Evolutionary conservation across 1,284 basidiomycete genomes (phyloP).

Genomic region (Kwoniella shivajii): DNA sequence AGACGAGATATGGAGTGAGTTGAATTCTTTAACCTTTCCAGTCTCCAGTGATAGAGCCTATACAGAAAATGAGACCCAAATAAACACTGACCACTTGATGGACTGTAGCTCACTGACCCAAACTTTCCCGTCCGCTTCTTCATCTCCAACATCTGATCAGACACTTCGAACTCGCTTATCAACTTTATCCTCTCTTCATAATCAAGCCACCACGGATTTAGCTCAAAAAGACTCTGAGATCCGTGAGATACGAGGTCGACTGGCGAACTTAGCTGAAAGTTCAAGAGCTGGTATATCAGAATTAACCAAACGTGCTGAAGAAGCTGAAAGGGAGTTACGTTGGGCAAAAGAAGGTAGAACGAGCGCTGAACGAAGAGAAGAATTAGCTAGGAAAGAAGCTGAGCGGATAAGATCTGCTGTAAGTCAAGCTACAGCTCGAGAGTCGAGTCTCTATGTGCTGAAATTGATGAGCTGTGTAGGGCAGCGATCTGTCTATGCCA

Average conservation of each 20-base stretch:
- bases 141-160: conserved; percentile 20
- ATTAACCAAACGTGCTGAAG: conserved; percentile 31
- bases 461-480: neutral
- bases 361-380: conserved; percentile 43
- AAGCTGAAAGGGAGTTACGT: conserved; percentile 44
- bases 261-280: conserved; percentile 33
- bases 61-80: too few species aligned
- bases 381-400: conserved; percentile 40
- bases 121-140: conserved; percentile 30
- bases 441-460: neutral
- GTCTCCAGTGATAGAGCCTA: too few species aligned
- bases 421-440: neutral
- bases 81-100: too few species aligned
- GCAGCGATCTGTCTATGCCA: conserved; percentile 8
- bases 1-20: conserved; percentile 53
- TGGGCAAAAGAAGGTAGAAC: conserved; percentile 49
- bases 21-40: neutral
- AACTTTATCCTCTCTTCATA: conserved; percentile 40
- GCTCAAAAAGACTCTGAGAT: conserved; percentile 34
- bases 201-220: conserved; percentile 35
- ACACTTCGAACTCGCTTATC: conserved; percentile 42
- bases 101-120: conserved; percentile 46
- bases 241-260: conserved; percentile 32
- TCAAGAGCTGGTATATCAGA: conserved; percentile 27
- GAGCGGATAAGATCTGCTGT: conserved; percentile 24